Evolutionary conservation across 805 yeast species (phyloP).

Genomic region (Saccharomycopsis lassenensis): DNA sequence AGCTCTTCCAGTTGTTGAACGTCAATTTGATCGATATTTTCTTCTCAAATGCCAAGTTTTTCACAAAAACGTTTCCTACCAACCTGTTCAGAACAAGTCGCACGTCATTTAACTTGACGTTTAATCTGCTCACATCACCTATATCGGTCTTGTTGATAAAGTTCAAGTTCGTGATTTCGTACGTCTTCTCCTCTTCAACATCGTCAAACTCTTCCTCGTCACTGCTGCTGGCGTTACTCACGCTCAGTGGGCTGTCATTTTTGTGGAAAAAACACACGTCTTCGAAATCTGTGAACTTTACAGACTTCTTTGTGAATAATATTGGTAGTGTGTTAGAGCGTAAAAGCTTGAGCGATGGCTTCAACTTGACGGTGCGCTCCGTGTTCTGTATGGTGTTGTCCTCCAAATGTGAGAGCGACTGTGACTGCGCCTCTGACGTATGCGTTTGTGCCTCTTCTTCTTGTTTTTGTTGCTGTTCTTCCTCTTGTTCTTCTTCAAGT

Average conservation of each 20-base stretch:
- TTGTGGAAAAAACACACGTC: constrained; percentile 17
- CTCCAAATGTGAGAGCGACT: no score
- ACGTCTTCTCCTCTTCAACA: constrained; percentile 5
- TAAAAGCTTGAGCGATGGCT: no score
- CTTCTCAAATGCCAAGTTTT: constrained; percentile 32
- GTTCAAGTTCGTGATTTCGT: not conserved
- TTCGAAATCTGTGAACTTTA: constrained; percentile 16
- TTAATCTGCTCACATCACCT: not conserved
- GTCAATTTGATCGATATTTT: constrained; percentile 30
- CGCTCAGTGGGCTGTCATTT: constrained; percentile 17
- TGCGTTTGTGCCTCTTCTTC: no score
- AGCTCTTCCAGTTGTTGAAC: constrained; percentile 32
- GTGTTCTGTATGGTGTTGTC: no score
- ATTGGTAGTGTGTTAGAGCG: no score
- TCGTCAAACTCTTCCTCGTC: constrained; percentile 13
- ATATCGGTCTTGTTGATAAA: not conserved
- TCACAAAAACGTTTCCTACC: constrained; percentile 35
- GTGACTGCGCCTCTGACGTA: no score
- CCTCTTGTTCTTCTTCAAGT: no score
- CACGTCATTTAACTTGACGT: not conserved
- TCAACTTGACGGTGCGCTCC: no score
- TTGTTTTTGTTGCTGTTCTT: no score
- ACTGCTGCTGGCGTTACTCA: constrained; percentile 11
- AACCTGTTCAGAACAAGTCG: constrained; percentile 20
- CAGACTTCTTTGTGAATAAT: constrained; percentile 16